Percentiles rank a stretch among this genome's conserved stretches.
Evolutionary conservation across 805 yeast species (phyloP).

Genomic region (Priceomyces castillae): DNA sequence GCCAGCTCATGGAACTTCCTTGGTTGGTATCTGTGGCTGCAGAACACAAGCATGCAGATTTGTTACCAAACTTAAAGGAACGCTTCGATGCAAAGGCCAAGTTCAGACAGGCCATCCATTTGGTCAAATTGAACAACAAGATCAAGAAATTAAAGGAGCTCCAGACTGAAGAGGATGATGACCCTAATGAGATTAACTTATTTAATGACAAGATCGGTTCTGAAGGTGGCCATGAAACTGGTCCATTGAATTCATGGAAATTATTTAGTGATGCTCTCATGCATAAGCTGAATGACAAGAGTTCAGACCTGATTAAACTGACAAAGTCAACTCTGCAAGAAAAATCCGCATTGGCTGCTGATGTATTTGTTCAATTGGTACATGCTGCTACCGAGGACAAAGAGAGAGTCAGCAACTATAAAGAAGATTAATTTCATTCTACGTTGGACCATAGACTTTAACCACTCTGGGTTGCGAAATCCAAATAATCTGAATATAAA

Average conservation of each 20-base stretch:
- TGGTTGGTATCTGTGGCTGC: slow-evolving; percentile 61
- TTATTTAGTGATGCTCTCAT: slow-evolving; percentile 18
- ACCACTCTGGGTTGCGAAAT: too few species aligned
- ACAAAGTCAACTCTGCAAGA: slow-evolving; percentile 1
- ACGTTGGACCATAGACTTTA: too few species aligned
- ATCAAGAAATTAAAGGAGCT: slow-evolving; percentile 65
- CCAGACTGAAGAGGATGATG: slow-evolving; percentile 58
- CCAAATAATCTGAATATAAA: too few species aligned
- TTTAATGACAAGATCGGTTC: slow-evolving; percentile 31
- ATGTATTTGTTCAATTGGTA: slow-evolving; percentile 68
- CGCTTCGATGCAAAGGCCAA: slow-evolving; percentile 82
- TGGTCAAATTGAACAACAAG: slow-evolving; percentile 77
- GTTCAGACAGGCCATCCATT: slow-evolving; percentile 81
- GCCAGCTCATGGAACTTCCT: slow-evolving; percentile 60
- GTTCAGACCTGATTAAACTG: not conserved
- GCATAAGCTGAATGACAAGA: not conserved
- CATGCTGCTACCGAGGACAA: slow-evolving; percentile 63
- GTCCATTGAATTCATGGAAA: slow-evolving; percentile 28
- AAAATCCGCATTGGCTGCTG: slow-evolving; percentile 44
- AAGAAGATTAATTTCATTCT: slow-evolving; percentile 12
- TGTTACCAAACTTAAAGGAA: slow-evolving; percentile 76
- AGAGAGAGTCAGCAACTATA: slow-evolving; percentile 35
- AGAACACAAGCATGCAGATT: slow-evolving; percentile 54
- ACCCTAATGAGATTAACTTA: slow-evolving; percentile 44
- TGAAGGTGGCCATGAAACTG: slow-evolving; percentile 3